phyloP scores from a whole-genome alignment of 257 asterid genomes.

The Oldenlandia corymbosa region DNA sequence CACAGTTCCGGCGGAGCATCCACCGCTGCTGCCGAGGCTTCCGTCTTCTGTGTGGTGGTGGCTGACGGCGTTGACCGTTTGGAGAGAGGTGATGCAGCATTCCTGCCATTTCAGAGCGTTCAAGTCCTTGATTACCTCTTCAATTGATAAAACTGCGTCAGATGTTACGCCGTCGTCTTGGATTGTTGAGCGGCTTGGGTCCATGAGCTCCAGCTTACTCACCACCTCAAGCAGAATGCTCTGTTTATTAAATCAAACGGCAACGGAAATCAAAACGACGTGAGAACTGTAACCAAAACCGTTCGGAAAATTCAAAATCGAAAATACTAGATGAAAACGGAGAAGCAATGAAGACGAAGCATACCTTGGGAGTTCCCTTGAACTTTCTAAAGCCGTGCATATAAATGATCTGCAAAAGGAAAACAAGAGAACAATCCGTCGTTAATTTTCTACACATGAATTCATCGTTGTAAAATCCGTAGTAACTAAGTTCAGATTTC shows the following conservation, averaged over 20 bases:
- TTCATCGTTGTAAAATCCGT: too few species aligned
- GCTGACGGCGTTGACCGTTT: slow-evolving; percentile 28
- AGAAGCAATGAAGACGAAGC: not conserved
- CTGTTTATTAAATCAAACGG: slow-evolving; percentile 25
- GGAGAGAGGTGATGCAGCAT: slow-evolving; percentile 61
- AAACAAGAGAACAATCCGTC: not conserved
- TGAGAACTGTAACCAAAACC: not conserved
- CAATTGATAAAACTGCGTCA: slow-evolving; percentile 30
- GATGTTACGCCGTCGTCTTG: slow-evolving; percentile 37
- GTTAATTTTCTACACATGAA: not conserved
- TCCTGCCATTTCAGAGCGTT: slow-evolving; percentile 59
- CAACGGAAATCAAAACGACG: not conserved
- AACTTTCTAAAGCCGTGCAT: slow-evolving; percentile 29
- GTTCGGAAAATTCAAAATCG: not conserved
- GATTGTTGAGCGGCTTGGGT: slow-evolving; percentile 50
- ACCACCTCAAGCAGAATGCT: slow-evolving; percentile 31
- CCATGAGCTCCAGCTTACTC: slow-evolving; percentile 42
- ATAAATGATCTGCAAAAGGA: slow-evolving; percentile 22
- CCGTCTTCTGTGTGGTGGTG: slow-evolving; percentile 7
- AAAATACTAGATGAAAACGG: not conserved
- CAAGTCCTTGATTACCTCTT: slow-evolving; percentile 47
- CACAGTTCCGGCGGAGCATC: not conserved
- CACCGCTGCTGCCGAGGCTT: not conserved
- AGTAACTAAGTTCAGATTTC: too few species aligned
- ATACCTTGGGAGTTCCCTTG: slow-evolving; percentile 20